Conservation (phyloP, 2,329 filamentous ascomycete species). For the Phaeoacremonium minimum region DNA sequence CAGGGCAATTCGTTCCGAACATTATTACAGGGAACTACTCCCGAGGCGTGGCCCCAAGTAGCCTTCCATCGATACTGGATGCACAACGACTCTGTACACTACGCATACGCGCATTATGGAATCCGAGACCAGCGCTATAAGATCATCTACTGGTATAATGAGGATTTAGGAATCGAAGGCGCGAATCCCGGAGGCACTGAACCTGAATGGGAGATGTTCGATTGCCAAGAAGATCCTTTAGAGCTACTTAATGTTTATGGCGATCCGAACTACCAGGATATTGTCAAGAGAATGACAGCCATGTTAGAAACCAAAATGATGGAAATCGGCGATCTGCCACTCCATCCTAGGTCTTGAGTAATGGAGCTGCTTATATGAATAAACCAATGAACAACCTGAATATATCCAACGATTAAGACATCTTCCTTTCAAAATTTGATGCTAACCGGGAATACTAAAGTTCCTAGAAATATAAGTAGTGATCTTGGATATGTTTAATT, state of each 20-base stretch:
- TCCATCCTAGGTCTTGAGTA: slow-evolving; percentile 20
- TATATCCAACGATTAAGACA: too few relatives aligned
- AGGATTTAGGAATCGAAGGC: slow-evolving; percentile 40
- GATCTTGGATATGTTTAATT: too few relatives aligned
- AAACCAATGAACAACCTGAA: too few relatives aligned
- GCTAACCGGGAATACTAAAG: too few relatives aligned
- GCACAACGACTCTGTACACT: slow-evolving; percentile 45
- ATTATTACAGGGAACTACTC: slow-evolving; percentile 30
- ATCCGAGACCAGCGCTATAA: slow-evolving; percentile 47
- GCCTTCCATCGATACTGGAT: slow-evolving; percentile 55
- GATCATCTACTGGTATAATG: slow-evolving; percentile 53
- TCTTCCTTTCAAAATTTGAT: too few relatives aligned
- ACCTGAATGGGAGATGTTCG: slow-evolving; percentile 52
- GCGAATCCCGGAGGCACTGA: slow-evolving; percentile 29
- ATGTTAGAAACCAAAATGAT: slow-evolving; percentile 44
- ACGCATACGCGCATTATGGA: slow-evolving; percentile 48
- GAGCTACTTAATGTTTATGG: slow-evolving; percentile 42
- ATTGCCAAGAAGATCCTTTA: slow-evolving; percentile 44
- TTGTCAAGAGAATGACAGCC: slow-evolving; percentile 33
- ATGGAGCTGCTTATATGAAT: too few relatives aligned
- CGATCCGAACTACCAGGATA: slow-evolving; percentile 27
- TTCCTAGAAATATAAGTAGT: too few relatives aligned
- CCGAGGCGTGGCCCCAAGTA: slow-evolving; percentile 41
- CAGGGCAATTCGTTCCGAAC: slow-evolving; percentile 40
- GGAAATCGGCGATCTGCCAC: slow-evolving; percentile 43